Percentiles rank a stretch among this genome's conserved stretches.
phyloP scores from a whole-genome alignment of 2,329 filamentous ascomycete genomes.

The Nigrograna mackinnonii region DNA sequence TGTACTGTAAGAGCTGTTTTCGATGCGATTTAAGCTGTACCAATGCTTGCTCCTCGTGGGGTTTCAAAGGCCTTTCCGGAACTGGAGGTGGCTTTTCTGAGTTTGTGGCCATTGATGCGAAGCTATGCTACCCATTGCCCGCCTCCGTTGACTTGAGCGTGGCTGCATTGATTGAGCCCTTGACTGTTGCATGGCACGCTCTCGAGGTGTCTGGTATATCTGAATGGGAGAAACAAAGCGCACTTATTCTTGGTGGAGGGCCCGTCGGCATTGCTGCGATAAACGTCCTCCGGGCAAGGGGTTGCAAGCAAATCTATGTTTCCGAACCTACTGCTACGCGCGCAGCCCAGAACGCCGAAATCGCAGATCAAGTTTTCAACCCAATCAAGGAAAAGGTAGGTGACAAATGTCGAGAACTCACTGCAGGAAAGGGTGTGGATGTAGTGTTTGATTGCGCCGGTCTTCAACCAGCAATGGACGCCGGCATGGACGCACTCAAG shows the following conservation, averaged over 20 bases:
- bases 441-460: conserved; percentile 41
- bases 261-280: conserved; percentile 33
- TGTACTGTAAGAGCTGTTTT: conserved; percentile 28
- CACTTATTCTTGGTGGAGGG: conserved; percentile 29
- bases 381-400: conserved; percentile 30
- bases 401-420: conserved; percentile 26
- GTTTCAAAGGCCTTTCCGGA: conserved; percentile 29
- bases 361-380: conserved; percentile 30
- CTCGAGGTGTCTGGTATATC: conserved; percentile 9
- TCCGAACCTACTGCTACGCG: conserved; percentile 26
- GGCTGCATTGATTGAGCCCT: conserved; percentile 31
- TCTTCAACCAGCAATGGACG: conserved; percentile 29
- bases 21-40: conserved; percentile 17
- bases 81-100: conserved; percentile 32
- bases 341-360: conserved; percentile 20
- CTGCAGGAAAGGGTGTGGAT: conserved; percentile 32
- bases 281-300: conserved; percentile 32
- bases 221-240: conserved; percentile 16
- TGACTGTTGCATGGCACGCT: conserved; percentile 36
- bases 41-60: conserved; percentile 23
- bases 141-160: conserved; percentile 23
- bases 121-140: conserved; percentile 23
- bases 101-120: conserved; percentile 22
- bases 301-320: conserved; percentile 27
- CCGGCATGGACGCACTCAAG: conserved; percentile 31